phyloP scores from a whole-genome alignment of 1,139 yeast genomes.

The Saccharomyces hybrid region DNA sequence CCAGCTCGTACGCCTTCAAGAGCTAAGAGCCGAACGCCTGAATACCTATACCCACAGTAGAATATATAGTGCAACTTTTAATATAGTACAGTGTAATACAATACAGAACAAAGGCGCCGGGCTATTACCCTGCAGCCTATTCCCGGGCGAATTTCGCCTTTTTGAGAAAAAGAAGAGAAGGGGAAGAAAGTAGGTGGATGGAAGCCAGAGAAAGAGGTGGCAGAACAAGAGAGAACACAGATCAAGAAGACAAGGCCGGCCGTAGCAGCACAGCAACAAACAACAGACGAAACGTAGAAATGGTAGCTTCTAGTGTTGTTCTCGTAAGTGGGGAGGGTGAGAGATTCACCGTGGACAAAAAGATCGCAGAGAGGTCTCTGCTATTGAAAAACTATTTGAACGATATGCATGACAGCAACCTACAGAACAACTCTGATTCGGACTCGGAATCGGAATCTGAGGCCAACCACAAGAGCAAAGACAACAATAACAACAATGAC shows the following conservation, averaged over 20 bases:
- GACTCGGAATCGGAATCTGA: slow-evolving; percentile 18
- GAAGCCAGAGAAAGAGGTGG: neutral
- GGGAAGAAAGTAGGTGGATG: neutral
- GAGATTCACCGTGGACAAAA: slow-evolving; percentile 63
- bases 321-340: slow-evolving; percentile 70
- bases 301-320: slow-evolving; percentile 33
- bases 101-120: too few relatives aligned
- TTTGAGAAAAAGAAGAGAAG: neutral
- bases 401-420: slow-evolving; percentile 60
- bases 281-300: neutral
- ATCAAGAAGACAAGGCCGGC: neutral
- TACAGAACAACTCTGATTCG: slow-evolving; percentile 37
- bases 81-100: neutral
- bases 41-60: neutral
- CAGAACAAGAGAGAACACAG: neutral
- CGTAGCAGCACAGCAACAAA: slow-evolving; percentile 17
- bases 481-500: slow-evolving; percentile 34
- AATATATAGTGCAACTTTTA: neutral
- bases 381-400: slow-evolving; percentile 85
- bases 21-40: neutral
- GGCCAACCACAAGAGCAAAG: neutral
- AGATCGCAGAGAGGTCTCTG: slow-evolving; percentile 84
- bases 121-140: neutral
- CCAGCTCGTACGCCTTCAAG: neutral
- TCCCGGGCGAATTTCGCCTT: neutral